Percentiles rank a stretch among this genome's conserved stretches.
phyloP scores from a whole-genome alignment of 257 asterid genomes.

The Eustoma russellianum region DNA sequence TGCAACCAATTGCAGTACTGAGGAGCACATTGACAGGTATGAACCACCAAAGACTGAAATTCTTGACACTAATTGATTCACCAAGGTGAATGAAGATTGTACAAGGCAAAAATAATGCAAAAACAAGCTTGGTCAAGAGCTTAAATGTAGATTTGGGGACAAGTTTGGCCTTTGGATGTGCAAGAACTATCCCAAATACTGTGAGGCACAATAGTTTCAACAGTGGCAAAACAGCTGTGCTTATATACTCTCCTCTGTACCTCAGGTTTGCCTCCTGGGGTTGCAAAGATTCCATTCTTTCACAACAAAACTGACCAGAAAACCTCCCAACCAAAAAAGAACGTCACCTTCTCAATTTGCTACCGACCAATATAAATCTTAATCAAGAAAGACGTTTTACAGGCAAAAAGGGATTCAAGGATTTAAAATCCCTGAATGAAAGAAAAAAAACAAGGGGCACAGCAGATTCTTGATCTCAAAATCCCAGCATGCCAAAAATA shows the following conservation, averaged over 20 bases:
- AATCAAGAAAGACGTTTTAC: constrained; percentile 19
- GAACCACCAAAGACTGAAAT: constrained; percentile 79
- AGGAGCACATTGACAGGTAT: constrained; percentile 81
- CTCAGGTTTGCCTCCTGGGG: constrained; percentile 8
- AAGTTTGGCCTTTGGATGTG: constrained; percentile 62
- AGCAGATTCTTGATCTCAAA: too few species aligned
- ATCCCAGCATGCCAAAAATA: too few species aligned
- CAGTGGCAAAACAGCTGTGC: constrained; percentile 56
- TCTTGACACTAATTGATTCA: constrained; percentile 59
- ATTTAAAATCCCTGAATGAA: too few species aligned
- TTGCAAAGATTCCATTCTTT: constrained; percentile 26
- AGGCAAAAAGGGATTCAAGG: too few species aligned
- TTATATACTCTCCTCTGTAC: constrained; percentile 39
- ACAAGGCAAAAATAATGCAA: constrained; percentile 80
- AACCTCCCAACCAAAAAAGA: too few species aligned
- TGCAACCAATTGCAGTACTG: constrained; percentile 71
- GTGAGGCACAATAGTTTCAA: constrained; percentile 70
- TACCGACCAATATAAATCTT: constrained; percentile 4
- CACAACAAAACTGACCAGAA: constrained; percentile 5
- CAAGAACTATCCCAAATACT: constrained; percentile 63
- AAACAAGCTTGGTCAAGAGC: constrained; percentile 88
- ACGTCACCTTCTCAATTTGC: too few species aligned
- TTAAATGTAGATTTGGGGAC: constrained; percentile 82
- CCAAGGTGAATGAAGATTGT: constrained; percentile 79
- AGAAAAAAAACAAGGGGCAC: too few species aligned